Base-by-base conservation (phyloP, 257 asterid species). In the Ligustrum vulgare region DNA sequence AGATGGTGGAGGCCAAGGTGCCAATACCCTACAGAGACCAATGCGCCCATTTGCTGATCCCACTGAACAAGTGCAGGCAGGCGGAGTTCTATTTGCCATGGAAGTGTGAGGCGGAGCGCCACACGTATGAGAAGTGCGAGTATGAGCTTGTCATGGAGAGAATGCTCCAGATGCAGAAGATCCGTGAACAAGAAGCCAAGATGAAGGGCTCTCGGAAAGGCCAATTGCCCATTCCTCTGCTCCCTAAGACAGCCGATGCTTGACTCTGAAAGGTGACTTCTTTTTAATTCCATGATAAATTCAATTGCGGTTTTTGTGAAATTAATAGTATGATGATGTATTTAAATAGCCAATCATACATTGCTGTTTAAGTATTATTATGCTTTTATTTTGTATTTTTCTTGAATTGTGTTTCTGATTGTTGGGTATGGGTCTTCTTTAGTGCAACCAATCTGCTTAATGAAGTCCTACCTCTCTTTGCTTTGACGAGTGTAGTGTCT, bases 81-180 rank as follows among this genome's bases (percentile, higher is more conserved):
- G 81, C 98, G 66, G 98, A 91, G 86, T 67, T 88, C 72, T 94
- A 78, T 78, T 88, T 92, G n/a, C 98, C 98, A 0, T 94, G 98
- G 98, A 94, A 94, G 86, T 92, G 98, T 78, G 97, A 82, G 78
- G 41, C 81, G 10, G 97, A 92, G 79, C 94, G 98, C 78, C 98
- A 91, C 77, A 5, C 87, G 34, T 94, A 94, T 18, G 97, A 94
- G 79, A 94, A 94, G 85, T 94, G 98, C 75, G 97, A 73, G 69
- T 94, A 94, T 89, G 98, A 92, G 83, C 98, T 94, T 75, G 95
- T 94, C 18, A 94, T 94, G 98, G 98, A 94, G 72, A 88, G 98
- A 76, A 92, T 94, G 98, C 96, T 94, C 13, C 97, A 92, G 87
- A 90, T 92, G 98, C 92, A 89, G 93, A 92, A 91, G 95, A 90